Evolutionary conservation across 495 filamentous ascomycete genomes (phyloP).

Genomic region (Platismatia glauca): DNA sequence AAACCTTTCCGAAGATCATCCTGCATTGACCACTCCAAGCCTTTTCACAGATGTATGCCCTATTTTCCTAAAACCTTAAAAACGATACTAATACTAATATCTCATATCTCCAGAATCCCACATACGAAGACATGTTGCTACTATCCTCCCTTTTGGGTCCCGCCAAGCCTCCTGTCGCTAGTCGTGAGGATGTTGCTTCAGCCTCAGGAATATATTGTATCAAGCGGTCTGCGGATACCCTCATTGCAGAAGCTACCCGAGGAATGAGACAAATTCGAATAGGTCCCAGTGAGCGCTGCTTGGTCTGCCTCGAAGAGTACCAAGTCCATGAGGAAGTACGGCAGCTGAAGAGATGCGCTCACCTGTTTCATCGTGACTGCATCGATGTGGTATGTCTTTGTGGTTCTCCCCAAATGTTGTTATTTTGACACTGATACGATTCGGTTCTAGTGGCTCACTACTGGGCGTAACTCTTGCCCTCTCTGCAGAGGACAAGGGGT

Average conservation of each 20-base stretch:
- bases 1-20: slow-evolving; percentile 66
- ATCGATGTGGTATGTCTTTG: slow-evolving; percentile 58
- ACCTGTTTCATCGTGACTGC: slow-evolving; percentile 65
- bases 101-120: slow-evolving; percentile 49
- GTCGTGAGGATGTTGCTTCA: slow-evolving; percentile 54
- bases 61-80: not conserved
- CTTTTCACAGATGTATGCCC: slow-evolving; percentile 61
- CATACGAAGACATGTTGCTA: slow-evolving; percentile 73
- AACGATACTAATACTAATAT: not conserved
- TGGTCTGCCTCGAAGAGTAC: slow-evolving; percentile 67
- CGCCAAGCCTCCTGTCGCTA: slow-evolving; percentile 65
- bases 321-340: slow-evolving; percentile 55
- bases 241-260: slow-evolving; percentile 44
- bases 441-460: slow-evolving; percentile 59
- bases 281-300: slow-evolving; percentile 52
- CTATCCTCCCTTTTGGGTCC: slow-evolving; percentile 64
- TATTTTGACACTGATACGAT: slow-evolving; percentile 12
- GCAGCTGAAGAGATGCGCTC: slow-evolving; percentile 55
- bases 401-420: slow-evolving; percentile 8
- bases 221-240: slow-evolving; percentile 36
- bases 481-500: slow-evolving; percentile 67
- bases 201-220: slow-evolving; percentile 53
- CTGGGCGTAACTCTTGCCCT: slow-evolving; percentile 70
- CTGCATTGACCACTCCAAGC: slow-evolving; percentile 65
- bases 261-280: slow-evolving; percentile 42